Evolutionary conservation across 768 basidiomycete genomes (phyloP).

Genomic region (Hericium rajendrae): DNA sequence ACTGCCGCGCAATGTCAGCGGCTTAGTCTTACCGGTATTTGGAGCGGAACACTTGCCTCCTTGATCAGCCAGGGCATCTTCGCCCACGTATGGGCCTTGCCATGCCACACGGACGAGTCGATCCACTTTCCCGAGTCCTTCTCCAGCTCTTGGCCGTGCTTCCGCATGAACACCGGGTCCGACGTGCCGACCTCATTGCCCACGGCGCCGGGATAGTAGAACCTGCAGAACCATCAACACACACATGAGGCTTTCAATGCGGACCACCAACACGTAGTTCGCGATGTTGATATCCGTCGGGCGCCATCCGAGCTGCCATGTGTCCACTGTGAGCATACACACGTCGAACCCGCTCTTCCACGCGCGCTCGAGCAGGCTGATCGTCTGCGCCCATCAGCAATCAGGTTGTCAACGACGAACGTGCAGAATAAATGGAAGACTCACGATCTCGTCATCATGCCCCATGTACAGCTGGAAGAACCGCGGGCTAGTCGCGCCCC

Average conservation of each 20-base stretch:
- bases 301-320: constrained; percentile 43
- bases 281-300: constrained; percentile 39
- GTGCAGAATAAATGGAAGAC: constrained; percentile 3
- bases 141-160: constrained; percentile 31
- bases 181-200: constrained; percentile 38
- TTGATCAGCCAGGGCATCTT: constrained; percentile 41
- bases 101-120: constrained; percentile 38
- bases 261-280: constrained; percentile 29
- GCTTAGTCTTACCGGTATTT: too few species aligned
- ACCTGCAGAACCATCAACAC: constrained; percentile 17
- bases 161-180: constrained; percentile 42
- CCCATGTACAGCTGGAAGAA: constrained; percentile 51
- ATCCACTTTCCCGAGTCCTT: constrained; percentile 39
- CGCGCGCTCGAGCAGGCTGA: constrained; percentile 36
- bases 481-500: constrained; percentile 29
- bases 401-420: too few species aligned
- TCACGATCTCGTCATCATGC: constrained; percentile 40
- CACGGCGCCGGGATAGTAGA: constrained; percentile 29
- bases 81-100: constrained; percentile 43
- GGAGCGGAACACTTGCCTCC: constrained; percentile 20
- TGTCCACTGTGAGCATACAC: constrained; percentile 38
- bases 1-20: constrained; percentile 18
- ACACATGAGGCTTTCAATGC: too few species aligned
- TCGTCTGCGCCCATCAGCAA: constrained; percentile 9
- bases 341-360: constrained; percentile 38